Evolutionary conservation across 2,329 filamentous ascomycete species (phyloP), one percentile per base, ranked within the genome.

Genomic region (Monosporascus sp.): DNA sequence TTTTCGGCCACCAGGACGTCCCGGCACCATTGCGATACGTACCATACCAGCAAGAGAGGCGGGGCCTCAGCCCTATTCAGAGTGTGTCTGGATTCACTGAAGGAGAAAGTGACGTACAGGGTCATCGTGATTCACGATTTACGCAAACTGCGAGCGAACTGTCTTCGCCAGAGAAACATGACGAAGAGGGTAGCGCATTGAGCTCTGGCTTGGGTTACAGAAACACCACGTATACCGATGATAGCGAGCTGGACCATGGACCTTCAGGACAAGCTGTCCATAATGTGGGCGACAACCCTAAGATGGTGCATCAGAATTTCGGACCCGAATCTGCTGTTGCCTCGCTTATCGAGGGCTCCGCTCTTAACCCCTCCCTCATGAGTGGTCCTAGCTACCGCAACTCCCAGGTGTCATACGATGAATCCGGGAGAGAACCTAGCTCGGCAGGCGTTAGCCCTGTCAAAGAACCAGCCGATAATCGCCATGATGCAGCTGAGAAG

Each of bases 261-360:
- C 76, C 81, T 35, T 78, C 84, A 22, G 86, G 85, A 35, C 88
- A 89, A 61, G 82, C 89, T 52, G 84, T 96, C 26, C 83, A 81
- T 31, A 83, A 81, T 20, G 73, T 91, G 47, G 87, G 81, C 43
- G 85, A 85, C 11, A 96, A 89, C 61, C 87, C 91, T 2, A 80
- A 89, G 60, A 87, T 91, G 64, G 80, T 95, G 3, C 85, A 91
- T 61, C 85, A 83, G 1, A 84, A 82, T 2, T 66, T 85, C 37
- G 90, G 82, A 2, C 85, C 96, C 0, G 92, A 97, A 70, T 97
- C 92, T 16, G 89, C 88, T 9, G 92, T 97, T 11, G 93, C 93
- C 7, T 97, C 92, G 17, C 76, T 97, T 7, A 75, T 86, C 2
- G 87, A 94, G 62, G 90, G 91, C 19, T 93, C 91, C 0, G 74